phyloP scores from a whole-genome alignment of 2,329 filamentous ascomycete genomes.

The Thielaviopsis euricoi region DNA sequence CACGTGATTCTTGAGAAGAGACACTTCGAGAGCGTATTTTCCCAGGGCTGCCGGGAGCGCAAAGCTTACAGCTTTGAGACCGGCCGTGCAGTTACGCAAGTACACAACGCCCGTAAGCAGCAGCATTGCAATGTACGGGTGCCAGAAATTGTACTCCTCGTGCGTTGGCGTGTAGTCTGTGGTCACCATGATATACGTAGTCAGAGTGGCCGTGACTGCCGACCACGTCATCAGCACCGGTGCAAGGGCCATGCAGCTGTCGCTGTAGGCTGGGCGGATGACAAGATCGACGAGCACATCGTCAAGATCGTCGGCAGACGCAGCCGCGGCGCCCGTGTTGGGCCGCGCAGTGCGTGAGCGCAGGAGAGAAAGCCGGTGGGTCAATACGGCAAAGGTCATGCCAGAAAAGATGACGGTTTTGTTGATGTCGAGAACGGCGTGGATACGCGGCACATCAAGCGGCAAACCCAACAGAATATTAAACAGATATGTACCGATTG shows the following conservation, averaged over 20 bases:
- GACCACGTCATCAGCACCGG: background rate
- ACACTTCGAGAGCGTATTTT: slow-evolving; percentile 39
- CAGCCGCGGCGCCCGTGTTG: background rate
- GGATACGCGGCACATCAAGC: background rate
- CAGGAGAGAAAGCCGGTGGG: background rate
- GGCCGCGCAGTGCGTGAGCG: background rate
- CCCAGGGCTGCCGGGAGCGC: slow-evolving; percentile 24
- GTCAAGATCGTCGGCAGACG: slow-evolving; percentile 3
- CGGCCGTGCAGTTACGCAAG: slow-evolving; percentile 29
- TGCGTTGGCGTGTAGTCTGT: slow-evolving; percentile 19
- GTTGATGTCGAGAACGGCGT: background rate
- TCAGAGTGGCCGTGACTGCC: background rate
- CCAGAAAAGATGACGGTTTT: slow-evolving; percentile 4
- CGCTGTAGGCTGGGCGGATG: slow-evolving; percentile 1
- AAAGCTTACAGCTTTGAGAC: slow-evolving; percentile 1
- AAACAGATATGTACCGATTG: background rate
- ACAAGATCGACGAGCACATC: slow-evolving; percentile 6
- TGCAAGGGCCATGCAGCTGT: slow-evolving; percentile 13
- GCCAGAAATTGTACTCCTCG: slow-evolving; percentile 30
- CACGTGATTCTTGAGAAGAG: slow-evolving; percentile 43
- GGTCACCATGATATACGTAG: slow-evolving; percentile 16
- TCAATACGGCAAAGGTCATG: slow-evolving; percentile 1
- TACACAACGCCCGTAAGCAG: slow-evolving; percentile 31
- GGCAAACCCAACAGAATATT: background rate
- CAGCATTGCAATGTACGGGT: slow-evolving; percentile 37